Percentiles rank a stretch among this genome's conserved stretches.
phyloP scores from a whole-genome alignment of 108 stramenopile genomes.

The Cylindrotheca closterium region DNA sequence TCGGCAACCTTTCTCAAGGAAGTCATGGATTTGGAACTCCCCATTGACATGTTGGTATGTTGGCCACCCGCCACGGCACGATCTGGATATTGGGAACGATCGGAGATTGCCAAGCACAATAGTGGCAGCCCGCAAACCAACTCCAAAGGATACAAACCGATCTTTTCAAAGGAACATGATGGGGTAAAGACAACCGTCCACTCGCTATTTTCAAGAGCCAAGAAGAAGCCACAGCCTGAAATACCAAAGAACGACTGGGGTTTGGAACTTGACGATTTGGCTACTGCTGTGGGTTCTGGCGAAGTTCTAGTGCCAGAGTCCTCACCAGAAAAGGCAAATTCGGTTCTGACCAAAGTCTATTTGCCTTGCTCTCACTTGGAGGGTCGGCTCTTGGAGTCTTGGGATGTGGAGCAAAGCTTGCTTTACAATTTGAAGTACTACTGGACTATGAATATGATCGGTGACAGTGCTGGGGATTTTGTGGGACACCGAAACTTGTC shows the following conservation, averaged over 20 bases:
- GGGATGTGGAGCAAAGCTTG: constrained; percentile 37
- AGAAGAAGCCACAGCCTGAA: not conserved
- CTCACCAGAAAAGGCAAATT: not conserved
- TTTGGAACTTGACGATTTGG: too few relatives aligned
- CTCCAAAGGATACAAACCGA: not conserved
- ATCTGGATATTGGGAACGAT: constrained; percentile 49
- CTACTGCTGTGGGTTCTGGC: constrained; percentile 38
- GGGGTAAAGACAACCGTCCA: constrained; percentile 54
- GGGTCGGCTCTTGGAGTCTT: constrained; percentile 8
- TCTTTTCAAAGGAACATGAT: constrained; percentile 27
- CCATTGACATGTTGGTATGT: constrained; percentile 27
- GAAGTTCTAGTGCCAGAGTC: constrained; percentile 21
- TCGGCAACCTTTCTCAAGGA: constrained; percentile 35
- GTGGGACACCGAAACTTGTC: not conserved
- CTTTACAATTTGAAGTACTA: constrained; percentile 33
- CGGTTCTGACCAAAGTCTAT: constrained; percentile 13
- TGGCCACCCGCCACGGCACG: constrained; percentile 65
- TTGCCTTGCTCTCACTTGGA: constrained; percentile 16
- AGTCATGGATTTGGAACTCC: constrained; percentile 5
- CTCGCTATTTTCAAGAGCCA: not conserved
- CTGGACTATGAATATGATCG: not conserved
- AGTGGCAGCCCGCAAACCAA: not conserved
- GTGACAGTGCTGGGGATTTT: not conserved
- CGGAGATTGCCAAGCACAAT: constrained; percentile 20
- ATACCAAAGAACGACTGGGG: not conserved